These are phyloP conservation scores for Parietaria judaica DNA, from an alignment of 306 rosid genomes.

Conservation along the genomic window DNA sequence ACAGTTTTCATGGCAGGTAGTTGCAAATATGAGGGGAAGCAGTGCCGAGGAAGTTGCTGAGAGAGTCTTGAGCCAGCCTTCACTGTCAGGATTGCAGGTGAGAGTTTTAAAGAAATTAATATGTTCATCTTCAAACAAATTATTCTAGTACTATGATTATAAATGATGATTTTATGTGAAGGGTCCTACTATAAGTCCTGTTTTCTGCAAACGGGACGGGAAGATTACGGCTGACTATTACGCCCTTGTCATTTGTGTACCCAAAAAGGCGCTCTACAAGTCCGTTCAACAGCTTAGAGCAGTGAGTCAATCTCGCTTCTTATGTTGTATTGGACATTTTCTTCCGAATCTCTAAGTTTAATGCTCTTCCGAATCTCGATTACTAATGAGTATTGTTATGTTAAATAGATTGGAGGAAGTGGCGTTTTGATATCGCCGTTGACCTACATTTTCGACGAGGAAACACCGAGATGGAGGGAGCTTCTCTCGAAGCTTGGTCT, in stretches of 20 bases:
- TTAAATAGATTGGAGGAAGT: slow-evolving; percentile 86
- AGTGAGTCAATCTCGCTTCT: slow-evolving; percentile 38
- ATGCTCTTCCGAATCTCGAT: background rate
- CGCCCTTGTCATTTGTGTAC: slow-evolving; percentile 85
- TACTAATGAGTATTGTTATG: background rate
- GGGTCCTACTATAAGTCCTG: slow-evolving; percentile 96
- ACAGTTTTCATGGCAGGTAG: slow-evolving; percentile 41
- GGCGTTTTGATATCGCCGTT: slow-evolving; percentile 92
- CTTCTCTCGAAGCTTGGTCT: slow-evolving; percentile 67
- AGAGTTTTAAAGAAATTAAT: slow-evolving; percentile 20
- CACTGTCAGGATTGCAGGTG: slow-evolving; percentile 87
- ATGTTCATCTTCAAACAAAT: background rate
- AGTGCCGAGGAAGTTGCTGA: slow-evolving; percentile 87
- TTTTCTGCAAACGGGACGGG: slow-evolving; percentile 64
- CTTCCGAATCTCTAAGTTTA: background rate
- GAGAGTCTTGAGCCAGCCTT: slow-evolving; percentile 74
- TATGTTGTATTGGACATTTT: background rate
- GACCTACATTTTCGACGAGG: slow-evolving; percentile 96
- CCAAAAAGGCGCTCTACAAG: slow-evolving; percentile 71
- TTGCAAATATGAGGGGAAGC: slow-evolving; percentile 92
- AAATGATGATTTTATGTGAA: slow-evolving; percentile 20
- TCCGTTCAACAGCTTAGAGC: slow-evolving; percentile 78
- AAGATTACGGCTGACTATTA: slow-evolving; percentile 54
- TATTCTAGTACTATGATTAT: slow-evolving; percentile 4
- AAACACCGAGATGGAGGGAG: slow-evolving; percentile 86